These are phyloP conservation scores for Mayamaea pseudoterrestris DNA, from an alignment of 108 stramenopile species.

Conservation along the genomic window DNA sequence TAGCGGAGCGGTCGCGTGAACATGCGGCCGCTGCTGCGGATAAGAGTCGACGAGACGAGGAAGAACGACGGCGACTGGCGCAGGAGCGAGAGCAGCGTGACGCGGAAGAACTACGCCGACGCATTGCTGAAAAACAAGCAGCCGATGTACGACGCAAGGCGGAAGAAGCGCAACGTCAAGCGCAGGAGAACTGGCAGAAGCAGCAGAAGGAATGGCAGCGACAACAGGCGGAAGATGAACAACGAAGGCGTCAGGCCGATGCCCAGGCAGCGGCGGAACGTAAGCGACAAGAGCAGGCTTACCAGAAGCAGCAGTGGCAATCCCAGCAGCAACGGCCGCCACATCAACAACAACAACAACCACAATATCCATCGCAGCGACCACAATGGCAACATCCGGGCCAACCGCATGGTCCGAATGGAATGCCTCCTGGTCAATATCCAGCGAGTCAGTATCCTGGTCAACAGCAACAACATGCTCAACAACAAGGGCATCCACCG, in stretches of 20 bases:
- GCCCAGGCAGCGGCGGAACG: constrained; percentile 22
- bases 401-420: neutral
- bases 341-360: constrained; percentile 14
- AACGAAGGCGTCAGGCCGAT: constrained; percentile 10
- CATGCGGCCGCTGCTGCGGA: no score
- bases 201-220: constrained; percentile 33
- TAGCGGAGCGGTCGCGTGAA: constrained; percentile 13
- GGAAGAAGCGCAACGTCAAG: constrained; percentile 13
- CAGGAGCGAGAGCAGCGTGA: constrained; percentile 21
- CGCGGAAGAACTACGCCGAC: constrained; percentile 27
- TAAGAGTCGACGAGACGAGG: constrained; percentile 18
- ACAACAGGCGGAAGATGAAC: constrained; percentile 19
- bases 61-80: constrained; percentile 22
- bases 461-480: constrained; percentile 9
- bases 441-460: constrained; percentile 7
- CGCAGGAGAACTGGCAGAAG: constrained; percentile 7
- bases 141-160: constrained; percentile 13
- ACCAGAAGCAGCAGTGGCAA: constrained; percentile 29
- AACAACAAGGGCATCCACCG: constrained; percentile 4
- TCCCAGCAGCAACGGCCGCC: constrained; percentile 30
- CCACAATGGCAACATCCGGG: constrained; percentile 2
- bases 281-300: constrained; percentile 31
- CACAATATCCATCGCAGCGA: constrained; percentile 7
- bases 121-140: constrained; percentile 43
- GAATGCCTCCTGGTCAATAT: constrained; percentile 9